Conservation (phyloP, 2,329 filamentous ascomycete species). For the Cladophialophora carrionii region DNA sequence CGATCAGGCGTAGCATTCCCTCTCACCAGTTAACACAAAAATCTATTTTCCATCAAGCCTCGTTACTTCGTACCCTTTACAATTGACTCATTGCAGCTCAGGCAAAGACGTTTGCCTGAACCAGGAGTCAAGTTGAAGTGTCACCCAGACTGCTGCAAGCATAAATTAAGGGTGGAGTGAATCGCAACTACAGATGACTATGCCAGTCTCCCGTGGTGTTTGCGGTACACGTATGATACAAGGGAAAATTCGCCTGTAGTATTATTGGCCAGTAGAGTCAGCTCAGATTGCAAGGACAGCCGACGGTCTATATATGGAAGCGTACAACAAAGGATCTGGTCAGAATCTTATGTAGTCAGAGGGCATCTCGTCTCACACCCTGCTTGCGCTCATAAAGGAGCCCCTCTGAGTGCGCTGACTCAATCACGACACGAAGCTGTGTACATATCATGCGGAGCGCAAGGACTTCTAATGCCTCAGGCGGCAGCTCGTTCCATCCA, state of each 20-base stretch:
- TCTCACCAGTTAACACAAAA: neutral
- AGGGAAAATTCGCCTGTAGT: neutral
- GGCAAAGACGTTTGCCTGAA: neutral
- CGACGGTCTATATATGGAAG: slow-evolving; percentile 24
- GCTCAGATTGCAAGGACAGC: slow-evolving; percentile 23
- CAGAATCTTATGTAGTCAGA: slow-evolving; percentile 21
- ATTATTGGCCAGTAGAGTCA: slow-evolving; percentile 16
- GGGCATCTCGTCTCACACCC: slow-evolving; percentile 4
- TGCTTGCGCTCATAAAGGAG: neutral
- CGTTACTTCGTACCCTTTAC: neutral
- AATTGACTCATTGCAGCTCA: neutral
- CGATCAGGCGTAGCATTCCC: neutral
- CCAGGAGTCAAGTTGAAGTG: neutral
- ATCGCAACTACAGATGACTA: neutral
- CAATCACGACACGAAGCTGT: neutral
- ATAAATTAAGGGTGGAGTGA: slow-evolving; percentile 4
- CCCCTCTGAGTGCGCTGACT: slow-evolving; percentile 13
- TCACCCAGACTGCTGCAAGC: slow-evolving; percentile 6
- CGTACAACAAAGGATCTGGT: slow-evolving; percentile 8
- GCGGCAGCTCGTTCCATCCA: neutral
- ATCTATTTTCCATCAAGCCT: neutral
- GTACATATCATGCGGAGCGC: neutral
- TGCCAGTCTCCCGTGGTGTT: neutral
- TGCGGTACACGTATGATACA: neutral
- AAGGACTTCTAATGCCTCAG: neutral